Evolutionary conservation across 2,329 filamentous ascomycete species (phyloP), one percentile per base, ranked within the genome.

Genomic region (Xylaria arbuscula): DNA sequence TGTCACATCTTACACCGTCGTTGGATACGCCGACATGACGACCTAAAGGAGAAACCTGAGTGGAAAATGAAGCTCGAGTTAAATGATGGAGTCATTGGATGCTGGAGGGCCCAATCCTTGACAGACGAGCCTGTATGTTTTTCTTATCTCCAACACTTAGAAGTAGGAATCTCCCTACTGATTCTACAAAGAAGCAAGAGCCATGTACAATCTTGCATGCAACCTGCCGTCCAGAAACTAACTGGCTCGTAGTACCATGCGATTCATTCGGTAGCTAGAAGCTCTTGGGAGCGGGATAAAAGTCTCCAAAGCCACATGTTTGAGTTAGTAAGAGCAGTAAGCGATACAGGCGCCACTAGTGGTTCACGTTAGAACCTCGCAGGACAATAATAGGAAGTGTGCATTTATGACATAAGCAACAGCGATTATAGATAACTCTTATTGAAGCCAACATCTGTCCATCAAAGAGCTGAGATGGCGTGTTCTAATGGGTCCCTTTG

Each of bases 401-500:
- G 38, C 28, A 34, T 53, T 66, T 24, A 48, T 36, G 22, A 42
- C 28, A 34, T 48, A 42, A 51, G 34, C 34, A 48, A 40, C 38
- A 48, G 28, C 11, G 36, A 42, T 38, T 67, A 61, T 55, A 9
- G 19, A 54, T 50, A 57, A 32, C 40, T 8, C 22, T 34, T 13
- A 55, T 24, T 34, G 40, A 56, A 54, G 5, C 28, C 22, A 13
- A 28, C 10, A 15, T 24, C 34, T 28, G n/a, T 19, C 24, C 45
- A 51, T 75, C 80, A 88, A 77, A 92, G 83, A 32, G 88, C 89
- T 72, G 88, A 85, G 68, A 90, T 85, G 9, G 90, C 89, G 70
- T 85, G 82, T 78, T 94, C 92, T 70, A 92, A 74, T 17, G 91
- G 87, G 72, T 89, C 85, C 77, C 92, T 87, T 78, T 92, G 89